Evolutionary conservation across 2,329 filamentous ascomycete genomes (phyloP).

Genomic region (Herpotrichia juniperi): DNA sequence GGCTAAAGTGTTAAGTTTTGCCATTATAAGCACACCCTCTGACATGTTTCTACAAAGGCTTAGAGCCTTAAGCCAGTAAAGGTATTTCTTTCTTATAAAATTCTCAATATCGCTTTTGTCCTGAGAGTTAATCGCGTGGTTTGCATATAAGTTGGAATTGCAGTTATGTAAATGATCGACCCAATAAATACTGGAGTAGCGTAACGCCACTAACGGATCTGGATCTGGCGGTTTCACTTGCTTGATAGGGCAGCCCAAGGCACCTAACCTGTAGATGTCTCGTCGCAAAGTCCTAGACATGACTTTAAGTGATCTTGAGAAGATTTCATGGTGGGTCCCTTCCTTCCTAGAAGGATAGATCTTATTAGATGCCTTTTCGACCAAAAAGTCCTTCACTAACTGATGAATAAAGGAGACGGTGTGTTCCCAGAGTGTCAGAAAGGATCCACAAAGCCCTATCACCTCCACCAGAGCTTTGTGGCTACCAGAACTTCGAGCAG

Average conservation of each 20-base stretch:
- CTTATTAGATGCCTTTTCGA: constrained; percentile 14
- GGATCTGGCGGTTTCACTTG: constrained; percentile 24
- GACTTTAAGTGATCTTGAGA: constrained; percentile 35
- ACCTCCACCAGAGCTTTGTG: not conserved
- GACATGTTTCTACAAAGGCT: constrained; percentile 4
- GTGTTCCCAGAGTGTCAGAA: not conserved
- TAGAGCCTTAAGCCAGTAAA: too few relatives aligned
- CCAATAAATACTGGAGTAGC: constrained; percentile 40
- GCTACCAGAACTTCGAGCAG: not conserved
- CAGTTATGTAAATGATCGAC: constrained; percentile 33
- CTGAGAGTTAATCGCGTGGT: not conserved
- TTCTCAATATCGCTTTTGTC: constrained; percentile 4
- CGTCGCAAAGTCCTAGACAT: constrained; percentile 21
- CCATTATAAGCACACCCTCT: constrained; percentile 13
- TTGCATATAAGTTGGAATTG: constrained; percentile 1
- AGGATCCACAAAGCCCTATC: not conserved
- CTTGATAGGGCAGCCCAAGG: constrained; percentile 18
- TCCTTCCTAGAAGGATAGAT: constrained; percentile 41
- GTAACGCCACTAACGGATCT: constrained; percentile 27
- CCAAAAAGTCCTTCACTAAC: constrained; percentile 51
- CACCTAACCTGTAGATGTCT: constrained; percentile 27
- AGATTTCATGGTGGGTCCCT: constrained; percentile 1
- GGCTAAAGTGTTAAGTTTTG: constrained; percentile 10
- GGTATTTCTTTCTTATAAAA: constrained; percentile 10
- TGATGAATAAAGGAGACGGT: constrained; percentile 43